phyloP scores from a whole-genome alignment of 805 yeast species.

The Yamadazyma phyllophila region DNA sequence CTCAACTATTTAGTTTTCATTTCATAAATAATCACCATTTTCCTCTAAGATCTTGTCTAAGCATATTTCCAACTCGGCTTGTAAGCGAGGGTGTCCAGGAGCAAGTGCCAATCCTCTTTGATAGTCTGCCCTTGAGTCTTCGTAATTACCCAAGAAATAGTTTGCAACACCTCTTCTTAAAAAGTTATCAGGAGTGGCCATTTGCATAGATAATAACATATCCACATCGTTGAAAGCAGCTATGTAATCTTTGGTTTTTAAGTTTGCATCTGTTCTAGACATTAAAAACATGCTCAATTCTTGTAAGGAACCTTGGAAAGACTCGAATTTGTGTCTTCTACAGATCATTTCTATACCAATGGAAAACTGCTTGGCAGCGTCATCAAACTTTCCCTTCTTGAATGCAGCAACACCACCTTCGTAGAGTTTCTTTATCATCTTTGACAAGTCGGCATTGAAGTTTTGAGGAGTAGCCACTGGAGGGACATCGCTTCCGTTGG shows the following conservation, averaged over 20 bases:
- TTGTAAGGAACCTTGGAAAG: slow-evolving; percentile 68
- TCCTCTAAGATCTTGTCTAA: slow-evolving; percentile 51
- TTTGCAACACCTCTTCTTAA: slow-evolving; percentile 68
- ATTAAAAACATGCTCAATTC: slow-evolving; percentile 65
- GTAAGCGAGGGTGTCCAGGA: slow-evolving; percentile 49
- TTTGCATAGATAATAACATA: slow-evolving; percentile 56
- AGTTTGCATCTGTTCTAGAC: slow-evolving; percentile 68
- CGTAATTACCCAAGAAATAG: slow-evolving; percentile 58
- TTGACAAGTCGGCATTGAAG: slow-evolving; percentile 53
- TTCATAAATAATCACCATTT: slow-evolving; percentile 51
- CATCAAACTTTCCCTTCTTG: slow-evolving; percentile 52
- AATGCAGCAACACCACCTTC: slow-evolving; percentile 61
- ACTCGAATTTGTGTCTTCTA: slow-evolving; percentile 70
- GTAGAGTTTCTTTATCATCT: slow-evolving; percentile 62
- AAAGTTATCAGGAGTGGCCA: slow-evolving; percentile 65
- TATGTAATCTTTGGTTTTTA: slow-evolving; percentile 51
- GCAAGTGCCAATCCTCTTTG: slow-evolving; percentile 72
- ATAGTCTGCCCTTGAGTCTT: slow-evolving; percentile 61
- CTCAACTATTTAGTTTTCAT: background rate
- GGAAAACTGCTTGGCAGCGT: slow-evolving; percentile 61
- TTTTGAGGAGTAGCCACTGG: slow-evolving; percentile 53
- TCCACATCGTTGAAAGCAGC: slow-evolving; percentile 72
- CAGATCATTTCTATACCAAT: slow-evolving; percentile 66
- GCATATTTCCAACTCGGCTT: slow-evolving; percentile 47
- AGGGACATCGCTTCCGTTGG: slow-evolving; percentile 49